Evolutionary conservation across 257 asterid species (phyloP), one percentile per base, ranked within the genome.

Genomic region (Schizonepeta tenuifolia): DNA sequence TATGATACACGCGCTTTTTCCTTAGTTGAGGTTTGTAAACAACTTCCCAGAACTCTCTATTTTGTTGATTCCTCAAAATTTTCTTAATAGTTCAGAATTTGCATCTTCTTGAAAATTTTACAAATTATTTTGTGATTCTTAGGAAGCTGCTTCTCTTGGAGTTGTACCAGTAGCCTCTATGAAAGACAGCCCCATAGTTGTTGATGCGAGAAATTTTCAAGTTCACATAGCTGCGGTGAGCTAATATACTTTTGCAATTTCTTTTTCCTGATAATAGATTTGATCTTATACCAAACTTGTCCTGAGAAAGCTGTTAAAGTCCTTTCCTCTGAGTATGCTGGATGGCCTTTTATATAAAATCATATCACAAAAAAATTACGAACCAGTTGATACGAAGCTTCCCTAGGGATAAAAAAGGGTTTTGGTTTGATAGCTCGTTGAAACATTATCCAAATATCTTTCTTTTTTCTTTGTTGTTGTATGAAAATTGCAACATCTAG

Each of bases 61-160:
- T 24, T 71, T 61, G 26, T 63, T 47, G 31, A 26, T 51, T 64
- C 69, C 3, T 60, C 44, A 40, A 33, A 53, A 22, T 9, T 18
- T 18, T 33, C 59, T 66, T 58, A 21, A 49, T n/a, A 70, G 49
- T 77, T 65, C 72, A 11, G 73, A 75, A 61, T 60, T 67, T 73
- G 71, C 73, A 74, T 33, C 77, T 67, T 55, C 49, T 80, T 75
- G 41, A 74, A 68, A 77, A 36, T 69, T 53, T 53, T 43, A 55
- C 67, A 50, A 15, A 40, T 61, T 57, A 67, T 67, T 72, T 59
- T 79, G 60, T 73, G 72, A 75, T 73, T 70, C 74, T 55, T 54
- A 94, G 98, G 98, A 91, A 82, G 96, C 98, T 78, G 86, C 96
- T 81, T 91, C 95, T 78, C 95, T 83, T 80, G 98, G 96, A 80